A percentile compares a stretch with the other conserved stretches of the same genome.
phyloP scores from a whole-genome alignment of 148 eudicot genomes.

The Oxyria digyna region DNA sequence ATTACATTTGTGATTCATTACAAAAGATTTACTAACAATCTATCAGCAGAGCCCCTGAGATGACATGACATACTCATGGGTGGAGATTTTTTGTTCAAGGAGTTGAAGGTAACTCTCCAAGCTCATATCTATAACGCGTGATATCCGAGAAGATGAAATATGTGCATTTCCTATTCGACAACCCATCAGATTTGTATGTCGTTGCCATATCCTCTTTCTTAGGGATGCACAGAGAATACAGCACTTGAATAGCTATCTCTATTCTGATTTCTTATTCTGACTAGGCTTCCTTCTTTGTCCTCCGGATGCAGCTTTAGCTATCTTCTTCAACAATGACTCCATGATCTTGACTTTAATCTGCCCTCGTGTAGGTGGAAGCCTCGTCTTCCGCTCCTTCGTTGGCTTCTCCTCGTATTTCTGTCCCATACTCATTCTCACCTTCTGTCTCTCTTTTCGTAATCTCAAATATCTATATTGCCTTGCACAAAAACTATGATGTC shows the following conservation, averaged over 20 bases:
- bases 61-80: not conserved
- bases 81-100: not conserved
- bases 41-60: not conserved
- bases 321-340: not conserved
- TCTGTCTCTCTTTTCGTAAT: not conserved
- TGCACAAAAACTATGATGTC: not conserved
- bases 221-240: too few relatives aligned
- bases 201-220: too few relatives aligned
- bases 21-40: too few relatives aligned
- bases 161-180: too few relatives aligned
- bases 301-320: not conserved
- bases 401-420: not conserved
- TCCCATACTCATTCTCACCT: not conserved
- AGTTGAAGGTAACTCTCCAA: not conserved
- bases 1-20: too few relatives aligned
- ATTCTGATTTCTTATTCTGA: not conserved
- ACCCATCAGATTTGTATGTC: too few relatives aligned
- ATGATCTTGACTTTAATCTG: not conserved
- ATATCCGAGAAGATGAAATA: not conserved
- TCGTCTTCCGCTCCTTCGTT: not conserved
- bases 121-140: not conserved
- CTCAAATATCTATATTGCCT: too few relatives aligned
- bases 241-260: too few relatives aligned
- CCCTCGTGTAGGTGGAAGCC: slow-evolving; percentile 2
- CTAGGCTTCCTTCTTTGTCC: not conserved